Evolutionary conservation across 2,329 filamentous ascomycete species (phyloP).

Genomic region (Colletotrichum sp.): DNA sequence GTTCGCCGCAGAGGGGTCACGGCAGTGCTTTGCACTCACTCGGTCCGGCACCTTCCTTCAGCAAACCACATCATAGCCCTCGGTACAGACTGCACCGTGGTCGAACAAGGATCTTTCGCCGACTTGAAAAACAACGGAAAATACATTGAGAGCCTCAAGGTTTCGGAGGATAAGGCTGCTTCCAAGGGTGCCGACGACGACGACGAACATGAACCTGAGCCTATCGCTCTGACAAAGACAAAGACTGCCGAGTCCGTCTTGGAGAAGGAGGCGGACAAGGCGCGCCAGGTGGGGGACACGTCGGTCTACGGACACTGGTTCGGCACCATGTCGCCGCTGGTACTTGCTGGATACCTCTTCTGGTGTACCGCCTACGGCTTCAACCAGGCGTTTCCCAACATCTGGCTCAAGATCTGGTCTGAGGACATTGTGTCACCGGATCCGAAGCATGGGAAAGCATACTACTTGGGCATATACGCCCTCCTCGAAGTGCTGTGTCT

Average conservation of each 20-base stretch:
- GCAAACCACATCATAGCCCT: conserved; percentile 51
- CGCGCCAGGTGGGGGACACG: conserved; percentile 34
- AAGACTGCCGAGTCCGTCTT: neutral
- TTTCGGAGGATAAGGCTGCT: conserved; percentile 28
- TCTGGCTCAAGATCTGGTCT: conserved; percentile 49
- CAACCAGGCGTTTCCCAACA: conserved; percentile 29
- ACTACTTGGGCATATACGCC: conserved; percentile 36
- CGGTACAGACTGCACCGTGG: conserved; percentile 38
- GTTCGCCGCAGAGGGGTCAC: conserved; percentile 26
- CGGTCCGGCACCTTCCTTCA: conserved; percentile 39
- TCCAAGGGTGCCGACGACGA: neutral
- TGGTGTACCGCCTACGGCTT: conserved; percentile 29
- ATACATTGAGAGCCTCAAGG: conserved; percentile 42
- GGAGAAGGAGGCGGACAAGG: neutral
- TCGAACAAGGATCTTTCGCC: conserved; percentile 45
- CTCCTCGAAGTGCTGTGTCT: conserved; percentile 24
- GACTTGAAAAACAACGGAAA: conserved; percentile 39
- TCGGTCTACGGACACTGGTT: conserved; percentile 41
- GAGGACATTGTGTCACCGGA: conserved; percentile 27
- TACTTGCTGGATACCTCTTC: conserved; percentile 24
- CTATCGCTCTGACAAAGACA: neutral
- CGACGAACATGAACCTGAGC: neutral
- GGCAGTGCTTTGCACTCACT: conserved; percentile 43
- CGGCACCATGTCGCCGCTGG: conserved; percentile 24
- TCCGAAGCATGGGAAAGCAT: conserved; percentile 21